Evolutionary conservation across 176 grass and related monocot species (phyloP).

Genomic region (Tillandsia leiboldiana): DNA sequence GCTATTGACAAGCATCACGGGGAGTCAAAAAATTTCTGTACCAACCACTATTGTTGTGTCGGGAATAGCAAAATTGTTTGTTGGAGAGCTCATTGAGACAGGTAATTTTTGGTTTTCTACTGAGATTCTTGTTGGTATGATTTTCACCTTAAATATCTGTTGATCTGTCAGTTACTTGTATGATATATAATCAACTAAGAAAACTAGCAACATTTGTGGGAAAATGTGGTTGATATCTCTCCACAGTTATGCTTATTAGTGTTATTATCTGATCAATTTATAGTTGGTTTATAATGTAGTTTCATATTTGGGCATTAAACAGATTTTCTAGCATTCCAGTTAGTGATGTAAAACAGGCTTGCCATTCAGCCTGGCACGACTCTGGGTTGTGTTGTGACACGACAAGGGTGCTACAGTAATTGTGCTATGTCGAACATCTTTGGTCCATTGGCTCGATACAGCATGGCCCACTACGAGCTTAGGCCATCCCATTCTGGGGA

Average conservation of each 20-base stretch:
- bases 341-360: no score
- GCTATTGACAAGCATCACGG: constrained; percentile 66
- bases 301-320: no score
- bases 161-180: background rate
- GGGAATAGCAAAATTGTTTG: constrained; percentile 82
- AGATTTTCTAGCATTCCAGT: no score
- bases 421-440: no score
- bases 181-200: background rate
- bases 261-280: no score
- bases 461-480: no score
- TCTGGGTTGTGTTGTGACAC: no score
- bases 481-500: no score
- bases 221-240: background rate
- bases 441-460: no score
- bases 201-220: background rate
- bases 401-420: no score
- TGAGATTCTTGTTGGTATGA: background rate
- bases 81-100: constrained; percentile 85
- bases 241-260: background rate
- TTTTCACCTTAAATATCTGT: background rate
- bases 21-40: constrained; percentile 75
- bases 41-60: constrained; percentile 67
- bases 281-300: no score
- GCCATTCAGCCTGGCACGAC: no score
- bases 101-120: constrained; percentile 29